These are phyloP conservation scores for Colletotrichum coccodes DNA, from an alignment of 2,329 filamentous ascomycete species.

Conservation along the genomic window DNA sequence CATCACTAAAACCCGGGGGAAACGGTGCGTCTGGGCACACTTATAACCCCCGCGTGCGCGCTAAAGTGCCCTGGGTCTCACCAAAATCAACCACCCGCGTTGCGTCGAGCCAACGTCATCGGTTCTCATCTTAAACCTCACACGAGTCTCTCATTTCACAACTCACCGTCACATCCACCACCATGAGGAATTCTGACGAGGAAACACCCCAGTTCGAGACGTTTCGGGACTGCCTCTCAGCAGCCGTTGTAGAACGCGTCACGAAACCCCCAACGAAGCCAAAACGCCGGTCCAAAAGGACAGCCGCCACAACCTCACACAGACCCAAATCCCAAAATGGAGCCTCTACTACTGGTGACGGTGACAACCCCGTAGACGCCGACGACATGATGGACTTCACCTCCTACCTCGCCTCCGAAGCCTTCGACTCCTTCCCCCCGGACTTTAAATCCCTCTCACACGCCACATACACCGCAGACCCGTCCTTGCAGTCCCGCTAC, in stretches of 20 bases:
- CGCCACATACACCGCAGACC: slow-evolving; percentile 60
- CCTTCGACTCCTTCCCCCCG: slow-evolving; percentile 72
- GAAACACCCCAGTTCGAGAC: slow-evolving; percentile 51
- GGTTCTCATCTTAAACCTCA: neutral
- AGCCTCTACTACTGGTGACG: neutral
- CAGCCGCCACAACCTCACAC: neutral
- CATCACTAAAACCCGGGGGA: slow-evolving; percentile 16
- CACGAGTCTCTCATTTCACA: neutral
- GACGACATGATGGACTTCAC: slow-evolving; percentile 84
- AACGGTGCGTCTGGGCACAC: neutral
- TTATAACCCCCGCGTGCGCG: neutral
- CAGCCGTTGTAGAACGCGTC: slow-evolving; percentile 72
- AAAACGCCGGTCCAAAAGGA: slow-evolving; percentile 55
- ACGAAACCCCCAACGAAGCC: slow-evolving; percentile 52
- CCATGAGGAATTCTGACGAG: slow-evolving; percentile 58
- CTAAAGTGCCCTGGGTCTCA: slow-evolving; percentile 9
- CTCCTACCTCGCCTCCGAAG: slow-evolving; percentile 78
- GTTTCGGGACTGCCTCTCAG: slow-evolving; percentile 80
- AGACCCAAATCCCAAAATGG: neutral
- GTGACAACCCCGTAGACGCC: slow-evolving; percentile 48
- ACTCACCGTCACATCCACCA: slow-evolving; percentile 24
- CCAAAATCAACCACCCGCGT: neutral
- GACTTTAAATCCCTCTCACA: slow-evolving; percentile 72
- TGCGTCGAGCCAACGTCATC: slow-evolving; percentile 22
- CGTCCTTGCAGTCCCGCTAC: slow-evolving; percentile 64